Conservation (phyloP, 179 eudicot species). For the Dionaea muscipula region DNA sequence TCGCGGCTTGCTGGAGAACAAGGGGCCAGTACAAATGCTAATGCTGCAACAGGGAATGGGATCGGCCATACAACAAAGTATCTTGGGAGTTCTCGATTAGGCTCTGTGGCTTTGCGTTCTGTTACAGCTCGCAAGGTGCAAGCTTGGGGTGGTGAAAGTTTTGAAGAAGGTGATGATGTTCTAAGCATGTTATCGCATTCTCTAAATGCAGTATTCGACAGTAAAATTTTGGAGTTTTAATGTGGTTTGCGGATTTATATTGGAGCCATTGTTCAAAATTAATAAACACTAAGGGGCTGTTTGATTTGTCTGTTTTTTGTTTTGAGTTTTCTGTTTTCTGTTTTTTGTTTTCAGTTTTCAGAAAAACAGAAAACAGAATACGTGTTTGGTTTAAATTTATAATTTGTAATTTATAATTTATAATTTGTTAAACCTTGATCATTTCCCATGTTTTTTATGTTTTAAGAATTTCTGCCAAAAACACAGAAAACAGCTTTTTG, state of each 20-base stretch:
- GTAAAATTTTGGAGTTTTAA: neutral
- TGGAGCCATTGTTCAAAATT: too few relatives aligned
- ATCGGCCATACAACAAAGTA: conserved; percentile 56
- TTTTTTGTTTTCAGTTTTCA: too few relatives aligned
- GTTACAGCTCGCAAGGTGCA: conserved; percentile 67
- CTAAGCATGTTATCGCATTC: neutral
- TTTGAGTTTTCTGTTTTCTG: too few relatives aligned
- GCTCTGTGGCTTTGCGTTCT: conserved; percentile 56
- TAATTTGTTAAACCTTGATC: too few relatives aligned
- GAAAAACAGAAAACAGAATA: too few relatives aligned
- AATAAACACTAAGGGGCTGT: too few relatives aligned
- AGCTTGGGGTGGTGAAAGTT: conserved; percentile 50
- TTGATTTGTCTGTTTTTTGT: too few relatives aligned
- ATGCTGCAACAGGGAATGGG: conserved; percentile 59
- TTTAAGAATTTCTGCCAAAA: too few relatives aligned
- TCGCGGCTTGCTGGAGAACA: conserved; percentile 75
- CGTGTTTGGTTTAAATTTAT: too few relatives aligned
- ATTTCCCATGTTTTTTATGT: too few relatives aligned
- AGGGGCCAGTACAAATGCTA: conserved; percentile 31
- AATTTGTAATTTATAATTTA: too few relatives aligned
- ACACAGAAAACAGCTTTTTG: too few relatives aligned
- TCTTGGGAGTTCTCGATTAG: conserved; percentile 53
- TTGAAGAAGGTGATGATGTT: conserved; percentile 63
- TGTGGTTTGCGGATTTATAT: neutral
- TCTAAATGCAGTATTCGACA: neutral